These are phyloP conservation scores for Ogataea henricii DNA, from an alignment of 805 yeast species.

Conservation along the genomic window DNA sequence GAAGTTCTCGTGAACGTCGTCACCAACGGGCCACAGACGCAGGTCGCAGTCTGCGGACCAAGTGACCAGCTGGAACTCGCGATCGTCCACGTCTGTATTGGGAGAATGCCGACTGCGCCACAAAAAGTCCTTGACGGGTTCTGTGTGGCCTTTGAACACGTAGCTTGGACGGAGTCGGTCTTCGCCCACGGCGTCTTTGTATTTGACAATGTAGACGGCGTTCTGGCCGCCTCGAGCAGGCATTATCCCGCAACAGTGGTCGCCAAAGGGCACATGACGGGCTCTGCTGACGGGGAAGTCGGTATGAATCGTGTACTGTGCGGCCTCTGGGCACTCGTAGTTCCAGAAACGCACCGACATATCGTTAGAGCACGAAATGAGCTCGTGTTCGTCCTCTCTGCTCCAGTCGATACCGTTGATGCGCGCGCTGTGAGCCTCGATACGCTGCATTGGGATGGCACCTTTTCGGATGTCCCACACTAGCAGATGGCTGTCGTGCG, in stretches of 20 bases:
- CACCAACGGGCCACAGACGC: slow-evolving; percentile 73
- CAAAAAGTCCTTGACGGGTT: slow-evolving; percentile 81
- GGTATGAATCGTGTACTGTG: slow-evolving; percentile 62
- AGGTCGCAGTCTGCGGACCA: slow-evolving; percentile 92
- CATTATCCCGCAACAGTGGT: slow-evolving; percentile 79
- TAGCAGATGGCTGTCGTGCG: slow-evolving; percentile 79
- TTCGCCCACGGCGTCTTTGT: slow-evolving; percentile 40
- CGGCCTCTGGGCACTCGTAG: slow-evolving; percentile 44
- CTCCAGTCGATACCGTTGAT: slow-evolving; percentile 89
- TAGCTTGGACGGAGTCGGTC: slow-evolving; percentile 52
- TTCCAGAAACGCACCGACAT: slow-evolving; percentile 84
- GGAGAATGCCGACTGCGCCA: slow-evolving; percentile 72
- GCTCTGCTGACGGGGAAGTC: slow-evolving; percentile 90
- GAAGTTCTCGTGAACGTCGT: slow-evolving; percentile 49
- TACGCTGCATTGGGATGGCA: slow-evolving; percentile 65
- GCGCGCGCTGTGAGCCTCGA: slow-evolving; percentile 79
- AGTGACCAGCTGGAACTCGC: slow-evolving; percentile 88
- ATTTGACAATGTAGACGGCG: slow-evolving; percentile 56
- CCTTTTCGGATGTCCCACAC: slow-evolving; percentile 91
- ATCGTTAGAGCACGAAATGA: slow-evolving; percentile 87
- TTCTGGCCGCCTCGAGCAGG: slow-evolving; percentile 87
- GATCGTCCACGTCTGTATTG: slow-evolving; percentile 51
- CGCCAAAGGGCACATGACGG: slow-evolving; percentile 85
- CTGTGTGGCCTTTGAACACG: slow-evolving; percentile 78
- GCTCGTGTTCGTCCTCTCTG: slow-evolving; percentile 53